A percentile compares a stretch with the other conserved stretches of the same genome.
Conservation (phyloP, 1,139 yeast genomes). For the Kodamaea derodonti region DNA sequence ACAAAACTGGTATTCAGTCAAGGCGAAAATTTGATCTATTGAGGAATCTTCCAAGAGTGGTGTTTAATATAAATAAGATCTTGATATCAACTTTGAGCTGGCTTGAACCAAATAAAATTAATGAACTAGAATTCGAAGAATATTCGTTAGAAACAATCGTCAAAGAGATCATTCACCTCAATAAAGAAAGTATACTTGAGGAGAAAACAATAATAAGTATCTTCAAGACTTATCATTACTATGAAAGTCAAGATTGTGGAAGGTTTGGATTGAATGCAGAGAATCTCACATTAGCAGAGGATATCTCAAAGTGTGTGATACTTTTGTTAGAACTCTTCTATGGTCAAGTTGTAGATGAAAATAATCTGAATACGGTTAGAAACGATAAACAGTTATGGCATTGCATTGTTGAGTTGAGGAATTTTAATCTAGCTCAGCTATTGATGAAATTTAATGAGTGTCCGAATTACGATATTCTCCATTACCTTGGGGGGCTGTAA, state of each 20-base stretch:
- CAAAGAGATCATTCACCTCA: slow-evolving; percentile 1
- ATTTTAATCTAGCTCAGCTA: slow-evolving; percentile 15
- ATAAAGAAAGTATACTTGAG: not conserved
- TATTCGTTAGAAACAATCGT: slow-evolving; percentile 1
- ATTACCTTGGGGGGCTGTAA: too few species aligned
- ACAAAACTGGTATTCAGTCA: slow-evolving; percentile 14
- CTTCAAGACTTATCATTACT: slow-evolving; percentile 7
- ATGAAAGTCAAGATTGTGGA: slow-evolving; percentile 10
- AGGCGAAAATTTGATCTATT: slow-evolving; percentile 12
- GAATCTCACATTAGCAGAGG: slow-evolving; percentile 7
- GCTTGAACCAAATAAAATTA: slow-evolving; percentile 7
- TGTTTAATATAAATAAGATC: slow-evolving; percentile 11
- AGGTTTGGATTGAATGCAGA: slow-evolving; percentile 7
- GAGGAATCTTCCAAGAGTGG: slow-evolving; percentile 10
- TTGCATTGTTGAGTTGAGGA: slow-evolving; percentile 16
- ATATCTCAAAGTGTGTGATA: slow-evolving; percentile 10
- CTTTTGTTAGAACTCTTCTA: slow-evolving; percentile 12
- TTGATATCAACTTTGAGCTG: slow-evolving; percentile 9
- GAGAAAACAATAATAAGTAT: slow-evolving; percentile 6
- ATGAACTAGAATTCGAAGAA: slow-evolving; percentile 1
- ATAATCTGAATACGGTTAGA: not conserved
- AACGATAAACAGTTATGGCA: slow-evolving; percentile 17
- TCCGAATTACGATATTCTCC: slow-evolving; percentile 14
- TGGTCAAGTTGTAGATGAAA: not conserved
- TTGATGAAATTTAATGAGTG: slow-evolving; percentile 16